A percentile compares a stretch with the other conserved stretches of the same genome.
Conservation (phyloP, 495 filamentous ascomycete species). For the Parmelia sp. region DNA sequence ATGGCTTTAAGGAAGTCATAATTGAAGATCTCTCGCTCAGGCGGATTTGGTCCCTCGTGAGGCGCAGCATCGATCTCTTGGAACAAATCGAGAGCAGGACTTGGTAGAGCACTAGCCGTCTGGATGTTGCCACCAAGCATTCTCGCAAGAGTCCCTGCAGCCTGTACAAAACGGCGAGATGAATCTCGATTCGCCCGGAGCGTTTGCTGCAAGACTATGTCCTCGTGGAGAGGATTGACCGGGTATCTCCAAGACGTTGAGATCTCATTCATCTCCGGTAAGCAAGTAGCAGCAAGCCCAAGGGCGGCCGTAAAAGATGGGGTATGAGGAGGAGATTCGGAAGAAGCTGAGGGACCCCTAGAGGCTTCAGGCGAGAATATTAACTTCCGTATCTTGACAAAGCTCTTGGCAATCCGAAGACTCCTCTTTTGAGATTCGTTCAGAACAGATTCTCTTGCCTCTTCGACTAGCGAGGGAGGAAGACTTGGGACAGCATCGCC, state of each 20-base stretch:
- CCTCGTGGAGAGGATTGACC: slow-evolving; percentile 46
- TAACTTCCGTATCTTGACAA: slow-evolving; percentile 52
- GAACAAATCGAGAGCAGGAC: slow-evolving; percentile 36
- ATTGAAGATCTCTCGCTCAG: slow-evolving; percentile 45
- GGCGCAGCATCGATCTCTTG: slow-evolving; percentile 41
- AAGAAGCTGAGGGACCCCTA: slow-evolving; percentile 27
- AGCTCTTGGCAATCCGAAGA: slow-evolving; percentile 47
- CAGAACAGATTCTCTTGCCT: slow-evolving; percentile 39
- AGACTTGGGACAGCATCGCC: slow-evolving; percentile 30
- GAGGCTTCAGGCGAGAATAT: slow-evolving; percentile 49
- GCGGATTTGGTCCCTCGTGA: slow-evolving; percentile 41
- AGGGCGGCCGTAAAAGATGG: slow-evolving; percentile 44
- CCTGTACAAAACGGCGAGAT: slow-evolving; percentile 61
- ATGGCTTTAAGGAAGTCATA: slow-evolving; percentile 64
- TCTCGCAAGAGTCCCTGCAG: slow-evolving; percentile 54
- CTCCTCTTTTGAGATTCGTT: slow-evolving; percentile 47
- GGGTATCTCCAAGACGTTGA: slow-evolving; percentile 55
- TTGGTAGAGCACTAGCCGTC: slow-evolving; percentile 30
- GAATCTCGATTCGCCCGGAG: slow-evolving; percentile 53
- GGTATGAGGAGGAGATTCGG: slow-evolving; percentile 33
- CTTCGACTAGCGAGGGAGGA: slow-evolving; percentile 34
- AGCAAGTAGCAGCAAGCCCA: slow-evolving; percentile 41
- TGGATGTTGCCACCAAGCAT: slow-evolving; percentile 47
- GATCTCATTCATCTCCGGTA: slow-evolving; percentile 52
- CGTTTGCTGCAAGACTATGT: slow-evolving; percentile 49